Conservation (phyloP, 164 flowering plant species). For the Umbilicus rupestris region DNA sequence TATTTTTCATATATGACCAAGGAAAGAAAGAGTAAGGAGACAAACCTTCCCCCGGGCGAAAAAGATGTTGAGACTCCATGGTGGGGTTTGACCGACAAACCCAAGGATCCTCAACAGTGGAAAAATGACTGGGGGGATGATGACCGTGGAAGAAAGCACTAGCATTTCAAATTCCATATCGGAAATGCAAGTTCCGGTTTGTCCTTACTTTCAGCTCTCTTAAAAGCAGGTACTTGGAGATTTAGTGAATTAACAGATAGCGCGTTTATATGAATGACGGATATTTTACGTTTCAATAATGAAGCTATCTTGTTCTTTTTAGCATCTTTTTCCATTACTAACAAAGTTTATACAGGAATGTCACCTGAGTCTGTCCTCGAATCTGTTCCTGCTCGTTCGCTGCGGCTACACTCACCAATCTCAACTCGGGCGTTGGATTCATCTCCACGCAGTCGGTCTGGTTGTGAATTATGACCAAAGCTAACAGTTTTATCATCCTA, state of each 20-base stretch:
- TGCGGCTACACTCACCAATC: no score
- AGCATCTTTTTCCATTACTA: background rate
- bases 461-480: background rate
- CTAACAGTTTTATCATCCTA: background rate
- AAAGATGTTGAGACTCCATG: background rate
- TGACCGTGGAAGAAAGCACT: background rate
- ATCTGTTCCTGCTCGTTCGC: constrained; percentile 3
- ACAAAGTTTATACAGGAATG: background rate
- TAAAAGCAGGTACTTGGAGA: background rate
- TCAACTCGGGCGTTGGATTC: constrained; percentile 8
- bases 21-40: background rate
- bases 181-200: background rate
- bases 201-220: background rate
- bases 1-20: background rate
- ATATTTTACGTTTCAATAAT: background rate
- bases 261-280: background rate
- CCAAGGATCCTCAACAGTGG: constrained; percentile 6
- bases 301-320: background rate
- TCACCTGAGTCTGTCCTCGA: background rate
- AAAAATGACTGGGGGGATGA: background rate
- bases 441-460: background rate
- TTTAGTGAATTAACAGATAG: background rate
- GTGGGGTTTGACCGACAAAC: constrained; percentile 4
- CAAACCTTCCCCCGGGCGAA: background rate
- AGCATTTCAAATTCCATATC: background rate